phyloP scores from a whole-genome alignment of 2,329 filamentous ascomycete species.

The Didymella lethalis region DNA sequence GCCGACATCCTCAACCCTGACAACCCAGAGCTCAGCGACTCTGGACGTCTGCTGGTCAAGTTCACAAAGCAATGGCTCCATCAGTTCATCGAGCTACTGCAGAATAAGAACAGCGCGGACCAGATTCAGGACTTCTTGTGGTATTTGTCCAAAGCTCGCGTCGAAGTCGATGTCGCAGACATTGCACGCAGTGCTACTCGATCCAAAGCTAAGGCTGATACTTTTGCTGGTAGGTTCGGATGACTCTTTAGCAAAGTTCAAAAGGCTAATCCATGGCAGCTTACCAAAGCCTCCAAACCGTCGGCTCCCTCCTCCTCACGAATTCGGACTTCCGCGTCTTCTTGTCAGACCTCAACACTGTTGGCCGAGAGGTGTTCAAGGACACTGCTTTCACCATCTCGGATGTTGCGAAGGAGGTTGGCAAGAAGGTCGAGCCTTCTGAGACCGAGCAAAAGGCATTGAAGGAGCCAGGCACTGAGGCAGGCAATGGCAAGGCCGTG shows the following conservation, averaged over 20 bases:
- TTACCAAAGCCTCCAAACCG: slow-evolving; percentile 81
- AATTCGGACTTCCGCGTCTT: slow-evolving; percentile 92
- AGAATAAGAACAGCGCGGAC: slow-evolving; percentile 82
- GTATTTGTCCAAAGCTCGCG: slow-evolving; percentile 77
- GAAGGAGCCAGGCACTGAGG: slow-evolving; percentile 61
- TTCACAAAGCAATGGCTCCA: slow-evolving; percentile 77
- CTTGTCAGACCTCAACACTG: slow-evolving; percentile 77
- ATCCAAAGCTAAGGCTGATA: slow-evolving; percentile 73
- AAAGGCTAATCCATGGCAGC: slow-evolving; percentile 57
- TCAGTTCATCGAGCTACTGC: slow-evolving; percentile 81
- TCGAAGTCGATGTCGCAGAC: slow-evolving; percentile 72
- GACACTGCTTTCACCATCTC: slow-evolving; percentile 85
- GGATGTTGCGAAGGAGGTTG: slow-evolving; percentile 75
- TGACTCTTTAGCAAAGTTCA: background rate
- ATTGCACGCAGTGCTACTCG: slow-evolving; percentile 67
- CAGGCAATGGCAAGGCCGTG: slow-evolving; percentile 57
- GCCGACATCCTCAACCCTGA: slow-evolving; percentile 81
- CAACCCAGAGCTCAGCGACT: slow-evolving; percentile 76
- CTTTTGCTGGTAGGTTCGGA: slow-evolving; percentile 67
- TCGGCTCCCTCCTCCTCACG: slow-evolving; percentile 83
- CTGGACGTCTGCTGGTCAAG: slow-evolving; percentile 76
- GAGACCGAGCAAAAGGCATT: slow-evolving; percentile 65
- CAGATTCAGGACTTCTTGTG: slow-evolving; percentile 93
- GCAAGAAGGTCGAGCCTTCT: slow-evolving; percentile 75
- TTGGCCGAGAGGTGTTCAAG: slow-evolving; percentile 84